These are phyloP conservation scores for Pseudogymnoascus sp. DNA, from an alignment of 2,329 filamentous ascomycete species.

Conservation along the genomic window DNA sequence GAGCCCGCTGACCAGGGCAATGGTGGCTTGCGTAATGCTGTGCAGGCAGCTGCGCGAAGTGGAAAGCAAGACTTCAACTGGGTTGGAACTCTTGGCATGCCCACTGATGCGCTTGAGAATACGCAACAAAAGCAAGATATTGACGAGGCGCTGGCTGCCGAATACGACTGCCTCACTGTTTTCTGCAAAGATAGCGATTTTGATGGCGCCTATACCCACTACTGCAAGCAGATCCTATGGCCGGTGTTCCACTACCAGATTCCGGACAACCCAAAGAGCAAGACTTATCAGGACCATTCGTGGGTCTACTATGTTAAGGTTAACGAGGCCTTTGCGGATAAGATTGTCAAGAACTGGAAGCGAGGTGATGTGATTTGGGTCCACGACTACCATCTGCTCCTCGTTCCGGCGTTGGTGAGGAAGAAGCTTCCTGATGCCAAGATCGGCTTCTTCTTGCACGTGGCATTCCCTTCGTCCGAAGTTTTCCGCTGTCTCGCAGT, in stretches of 20 bases:
- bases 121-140: slow-evolving; percentile 75
- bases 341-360: slow-evolving; percentile 88
- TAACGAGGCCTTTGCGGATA: slow-evolving; percentile 88
- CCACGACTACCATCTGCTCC: slow-evolving; percentile 87
- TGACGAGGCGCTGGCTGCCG: slow-evolving; percentile 69
- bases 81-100: slow-evolving; percentile 90
- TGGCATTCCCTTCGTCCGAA: slow-evolving; percentile 91
- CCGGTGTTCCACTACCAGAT: slow-evolving; percentile 98
- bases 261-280: slow-evolving; percentile 95
- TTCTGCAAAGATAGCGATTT: slow-evolving; percentile 88
- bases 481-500: slow-evolving; percentile 89
- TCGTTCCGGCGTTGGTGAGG: slow-evolving; percentile 84
- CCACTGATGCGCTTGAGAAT: slow-evolving; percentile 74
- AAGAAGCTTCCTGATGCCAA: slow-evolving; percentile 87
- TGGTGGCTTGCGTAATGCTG: slow-evolving; percentile 82
- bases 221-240: slow-evolving; percentile 97
- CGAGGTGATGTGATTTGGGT: slow-evolving; percentile 89
- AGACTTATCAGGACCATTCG: slow-evolving; percentile 94
- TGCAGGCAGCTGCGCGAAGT: slow-evolving; percentile 67
- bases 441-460: slow-evolving; percentile 93
- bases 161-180: slow-evolving; percentile 76
- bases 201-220: slow-evolving; percentile 89
- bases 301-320: slow-evolving; percentile 92
- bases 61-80: slow-evolving; percentile 72
- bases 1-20: slow-evolving; percentile 87